Percentiles rank a stretch among this genome's conserved stretches.
Evolutionary conservation across 2,329 filamentous ascomycete species (phyloP).

Genomic region (Ophiocordyceps camponoti-floridani): DNA sequence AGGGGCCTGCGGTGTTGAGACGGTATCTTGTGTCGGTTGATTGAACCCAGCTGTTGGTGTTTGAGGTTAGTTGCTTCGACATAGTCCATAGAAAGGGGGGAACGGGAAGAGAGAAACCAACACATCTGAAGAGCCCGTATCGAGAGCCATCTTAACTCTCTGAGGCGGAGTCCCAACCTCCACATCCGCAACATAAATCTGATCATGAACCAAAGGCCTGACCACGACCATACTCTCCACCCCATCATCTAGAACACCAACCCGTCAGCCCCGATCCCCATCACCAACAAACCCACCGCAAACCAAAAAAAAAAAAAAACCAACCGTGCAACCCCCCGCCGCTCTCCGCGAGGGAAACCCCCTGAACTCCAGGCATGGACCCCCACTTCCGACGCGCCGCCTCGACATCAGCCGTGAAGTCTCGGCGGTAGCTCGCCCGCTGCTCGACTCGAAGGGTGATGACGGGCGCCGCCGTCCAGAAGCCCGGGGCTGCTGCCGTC

Average conservation of each 20-base stretch:
- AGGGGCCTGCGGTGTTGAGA: slow-evolving; percentile 16
- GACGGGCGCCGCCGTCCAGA: neutral
- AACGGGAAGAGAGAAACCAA: slow-evolving; percentile 27
- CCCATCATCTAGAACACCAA: neutral
- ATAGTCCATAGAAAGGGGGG: too few species aligned
- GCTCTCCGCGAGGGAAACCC: slow-evolving; percentile 12
- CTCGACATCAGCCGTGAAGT: slow-evolving; percentile 16
- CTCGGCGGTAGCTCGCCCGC: slow-evolving; percentile 6
- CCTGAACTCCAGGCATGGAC: slow-evolving; percentile 6
- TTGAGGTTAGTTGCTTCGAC: neutral
- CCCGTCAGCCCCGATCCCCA: too few species aligned
- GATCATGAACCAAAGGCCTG: slow-evolving; percentile 19
- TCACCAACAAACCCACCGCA: too few species aligned
- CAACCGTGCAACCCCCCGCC: too few species aligned
- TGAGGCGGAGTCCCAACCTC: slow-evolving; percentile 30
- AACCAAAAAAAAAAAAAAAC: too few species aligned
- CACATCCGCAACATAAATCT: slow-evolving; percentile 24
- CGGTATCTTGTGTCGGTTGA: slow-evolving; percentile 25
- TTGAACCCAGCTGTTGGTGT: slow-evolving; percentile 33
- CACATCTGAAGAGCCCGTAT: slow-evolving; percentile 39
- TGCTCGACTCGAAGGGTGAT: slow-evolving; percentile 13
- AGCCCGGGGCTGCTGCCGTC: neutral
- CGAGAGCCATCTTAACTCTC: slow-evolving; percentile 26
- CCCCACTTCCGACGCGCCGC: slow-evolving; percentile 18
- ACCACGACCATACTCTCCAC: slow-evolving; percentile 16